Base-by-base conservation (phyloP, 1,284 basidiomycete species). In the Abortiporus biennis region DNA sequence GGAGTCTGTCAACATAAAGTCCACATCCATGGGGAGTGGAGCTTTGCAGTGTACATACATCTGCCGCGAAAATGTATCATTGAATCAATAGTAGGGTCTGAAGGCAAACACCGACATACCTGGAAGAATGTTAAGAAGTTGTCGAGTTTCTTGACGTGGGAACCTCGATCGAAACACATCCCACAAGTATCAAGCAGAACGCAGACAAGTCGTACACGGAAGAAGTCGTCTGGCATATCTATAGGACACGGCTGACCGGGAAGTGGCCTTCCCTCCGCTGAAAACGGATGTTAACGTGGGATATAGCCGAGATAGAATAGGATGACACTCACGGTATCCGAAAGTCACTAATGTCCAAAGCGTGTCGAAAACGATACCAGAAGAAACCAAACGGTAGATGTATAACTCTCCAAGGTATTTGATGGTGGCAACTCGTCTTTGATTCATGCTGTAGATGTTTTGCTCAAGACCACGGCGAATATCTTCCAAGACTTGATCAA, bases 391-490 rank as follows among this genome's bases (percentile, higher is more conserved):
- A n/a, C 95, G 80, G 60, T 96, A 98, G 62, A 96, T 98, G 64
- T 98, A 99, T 36, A 99, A 67, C 66, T 99, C 96, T 36, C 95
- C 96, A 2, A 99, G 76, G 61, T 94, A 98, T 62, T 93, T 95
- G 53, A 93, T 76, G 0, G 87, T 85, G 0, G 96, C 86, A 33
- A 99, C 74, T 41, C 96, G 74, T 49, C 91, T 80, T 68, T 99
- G 96, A 58, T 98, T 98, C 51, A 85, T 85, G 63, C 85, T 94
- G 71, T 98, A 99, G 27, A 91, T 71, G 61, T 99, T 99, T 56
- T 89, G 84, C 67, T 99, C 95, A 56, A 99, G 69, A 0, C 95
- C 94, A 25, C 82, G 70, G 41, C 93, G 76, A 35, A 98, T 77
- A 58, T 97, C 90, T 62, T 99, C 96, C 44, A 97, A 70, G 9